Evolutionary conservation across 2,329 filamentous ascomycete species (phyloP).

Genomic region (Alternaria incomplexa): DNA sequence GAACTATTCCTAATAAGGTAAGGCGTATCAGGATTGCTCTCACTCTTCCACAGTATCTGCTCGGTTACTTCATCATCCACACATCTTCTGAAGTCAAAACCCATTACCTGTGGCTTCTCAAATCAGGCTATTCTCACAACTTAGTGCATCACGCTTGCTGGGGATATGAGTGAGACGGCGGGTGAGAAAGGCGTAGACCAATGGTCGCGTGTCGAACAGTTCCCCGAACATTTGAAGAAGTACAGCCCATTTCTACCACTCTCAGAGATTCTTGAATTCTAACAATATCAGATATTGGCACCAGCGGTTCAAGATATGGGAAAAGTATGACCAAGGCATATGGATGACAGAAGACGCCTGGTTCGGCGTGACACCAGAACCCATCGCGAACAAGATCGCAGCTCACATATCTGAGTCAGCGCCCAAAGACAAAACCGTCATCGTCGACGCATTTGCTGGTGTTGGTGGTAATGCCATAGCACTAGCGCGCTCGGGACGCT

Average conservation of each 20-base stretch:
- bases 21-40: constrained; percentile 9
- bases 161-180: constrained; percentile 25
- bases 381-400: constrained; percentile 73
- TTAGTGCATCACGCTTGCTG: background rate
- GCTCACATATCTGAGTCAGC: constrained; percentile 67
- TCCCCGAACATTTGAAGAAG: constrained; percentile 87
- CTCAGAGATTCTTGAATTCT: background rate
- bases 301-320: constrained; percentile 87
- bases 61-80: background rate
- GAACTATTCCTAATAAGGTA: constrained; percentile 8
- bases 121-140: background rate
- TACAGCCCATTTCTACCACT: constrained; percentile 48
- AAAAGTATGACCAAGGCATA: constrained; percentile 83
- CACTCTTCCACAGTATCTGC: background rate
- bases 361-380: constrained; percentile 96
- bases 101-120: background rate
- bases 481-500: constrained; percentile 82
- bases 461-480: constrained; percentile 94
- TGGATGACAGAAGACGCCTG: constrained; percentile 92
- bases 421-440: constrained; percentile 63
- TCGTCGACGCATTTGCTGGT: constrained; percentile 90
- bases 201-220: constrained; percentile 72
- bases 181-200: constrained; percentile 62
- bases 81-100: background rate
- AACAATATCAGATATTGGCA: constrained; percentile 78